These are phyloP conservation scores for Avena atlantica DNA, from an alignment of 176 grass and related monocot genomes.

Conservation along the genomic window DNA sequence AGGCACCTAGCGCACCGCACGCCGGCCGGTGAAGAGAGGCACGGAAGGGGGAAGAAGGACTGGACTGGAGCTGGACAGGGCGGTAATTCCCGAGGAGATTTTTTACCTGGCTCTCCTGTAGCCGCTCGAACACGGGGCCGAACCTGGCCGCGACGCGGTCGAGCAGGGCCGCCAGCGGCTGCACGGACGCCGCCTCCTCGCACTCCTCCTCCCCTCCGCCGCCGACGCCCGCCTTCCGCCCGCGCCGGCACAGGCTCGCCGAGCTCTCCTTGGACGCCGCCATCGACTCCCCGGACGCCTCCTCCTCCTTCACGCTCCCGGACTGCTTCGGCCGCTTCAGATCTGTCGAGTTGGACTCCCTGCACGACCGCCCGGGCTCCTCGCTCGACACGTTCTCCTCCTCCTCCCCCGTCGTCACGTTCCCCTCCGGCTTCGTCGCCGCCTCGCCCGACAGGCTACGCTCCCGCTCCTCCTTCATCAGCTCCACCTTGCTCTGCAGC, in stretches of 20 bases:
- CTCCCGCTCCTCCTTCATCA: conserved; percentile 66
- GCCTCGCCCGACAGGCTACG: neutral
- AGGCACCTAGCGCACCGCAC: neutral
- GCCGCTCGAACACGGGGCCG: conserved; percentile 58
- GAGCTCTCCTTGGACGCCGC: conserved; percentile 89
- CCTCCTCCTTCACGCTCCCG: conserved; percentile 32
- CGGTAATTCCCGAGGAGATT: neutral
- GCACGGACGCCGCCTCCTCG: conserved; percentile 46
- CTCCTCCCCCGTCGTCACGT: conserved; percentile 25
- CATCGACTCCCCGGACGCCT: conserved; percentile 71
- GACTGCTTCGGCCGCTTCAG: conserved; percentile 57
- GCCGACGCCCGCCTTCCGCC: neutral
- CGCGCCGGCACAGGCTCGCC: conserved; percentile 65
- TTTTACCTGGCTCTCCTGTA: conserved; percentile 77
- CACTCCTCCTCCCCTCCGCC: conserved; percentile 33
- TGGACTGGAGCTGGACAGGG: neutral
- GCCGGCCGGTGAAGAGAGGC: neutral
- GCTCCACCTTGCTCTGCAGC: conserved; percentile 81
- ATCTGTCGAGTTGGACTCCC: conserved; percentile 93
- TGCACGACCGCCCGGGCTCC: conserved; percentile 67
- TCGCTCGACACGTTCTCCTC: conserved; percentile 55
- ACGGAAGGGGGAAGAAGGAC: too few species aligned
- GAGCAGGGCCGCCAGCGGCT: conserved; percentile 58
- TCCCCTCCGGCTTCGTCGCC: too few species aligned
- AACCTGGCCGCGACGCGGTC: conserved; percentile 65